Evolutionary conservation across 108 stramenopile species (phyloP), one percentile per base, ranked within the genome.

Genomic region (Cyclotella baltica): DNA sequence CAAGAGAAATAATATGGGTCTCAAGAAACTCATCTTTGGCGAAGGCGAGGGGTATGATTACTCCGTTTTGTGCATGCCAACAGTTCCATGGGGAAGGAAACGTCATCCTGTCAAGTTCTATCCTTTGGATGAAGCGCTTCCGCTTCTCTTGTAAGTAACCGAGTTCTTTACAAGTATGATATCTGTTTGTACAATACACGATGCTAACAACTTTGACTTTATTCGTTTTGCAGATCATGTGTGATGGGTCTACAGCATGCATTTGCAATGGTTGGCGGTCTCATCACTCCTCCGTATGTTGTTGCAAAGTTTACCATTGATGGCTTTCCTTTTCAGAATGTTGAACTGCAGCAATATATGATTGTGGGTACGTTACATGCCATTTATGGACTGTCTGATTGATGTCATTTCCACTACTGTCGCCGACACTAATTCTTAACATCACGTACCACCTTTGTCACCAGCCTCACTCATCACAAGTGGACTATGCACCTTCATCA

Each of bases 261-360:
- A n/a, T 84, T 93, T 47, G 90, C 90, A 18, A 93, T 68, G 91
- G 91, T 87, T 23, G 91, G 88, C 50, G 91, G 88, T 27, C 67
- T 90, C 50, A 88, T 89, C 73, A 89, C 89, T 13, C 88, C 88
- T 50, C 87, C 89, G 0, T 73, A 83, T 27, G 89, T 90, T 47
- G 74, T 90, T 18, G 85, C 86, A 33, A 69, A 72, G 43, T 90
- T 90, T 64, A 59, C 87, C 76, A 85, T 90, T n/a, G 73, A 74
- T 64, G 55, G 55, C 25, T 56, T 56, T 27, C 55, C 55, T 56
- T 84, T 82, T 55, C 69, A 76, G 25, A 76, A 85, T 62, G 72
- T 83, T 15, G 84, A 78, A 0, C 66, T 87, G 13, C 82, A 88
- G 64, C 84, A 88, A 73, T 94, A 94, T 69, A 84, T 89, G 31